These are phyloP conservation scores for Hypoxylon lienhwacheense DNA, from an alignment of 495 filamentous ascomycete species.

Conservation along the genomic window DNA sequence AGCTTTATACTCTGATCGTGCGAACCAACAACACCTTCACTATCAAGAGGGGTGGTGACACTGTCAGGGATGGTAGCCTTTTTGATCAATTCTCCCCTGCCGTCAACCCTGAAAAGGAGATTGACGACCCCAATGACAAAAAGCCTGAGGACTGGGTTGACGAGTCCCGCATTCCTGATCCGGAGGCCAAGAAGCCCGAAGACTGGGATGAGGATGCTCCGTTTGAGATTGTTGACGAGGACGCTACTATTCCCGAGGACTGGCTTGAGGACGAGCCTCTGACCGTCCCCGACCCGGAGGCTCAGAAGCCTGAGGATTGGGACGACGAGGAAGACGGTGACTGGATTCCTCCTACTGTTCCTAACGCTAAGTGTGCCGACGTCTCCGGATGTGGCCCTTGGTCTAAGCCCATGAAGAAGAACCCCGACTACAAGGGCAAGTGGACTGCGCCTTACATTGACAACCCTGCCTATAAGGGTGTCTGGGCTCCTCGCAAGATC, in stretches of 20 bases:
- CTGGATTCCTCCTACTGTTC: conserved; percentile 89
- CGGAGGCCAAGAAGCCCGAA: conserved; percentile 91
- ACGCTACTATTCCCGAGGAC: conserved; percentile 87
- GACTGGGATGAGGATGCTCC: conserved; percentile 99
- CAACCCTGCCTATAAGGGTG: conserved; percentile 98
- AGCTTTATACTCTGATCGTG: conserved; percentile 95
- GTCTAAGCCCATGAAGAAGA: conserved; percentile 89
- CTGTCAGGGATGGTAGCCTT: conserved; percentile 83
- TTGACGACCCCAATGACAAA: conserved; percentile 91
- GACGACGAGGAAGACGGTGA: conserved; percentile 99
- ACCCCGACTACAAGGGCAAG: conserved; percentile 98
- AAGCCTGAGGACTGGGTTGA: conserved; percentile 98
- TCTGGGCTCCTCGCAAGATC: conserved; percentile 94
- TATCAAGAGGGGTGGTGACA: conserved; percentile 85
- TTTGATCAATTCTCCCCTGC: conserved; percentile 91
- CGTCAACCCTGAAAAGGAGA: conserved; percentile 94
- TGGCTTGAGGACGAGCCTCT: conserved; percentile 93
- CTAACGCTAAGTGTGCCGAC: conserved; percentile 95
- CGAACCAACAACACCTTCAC: conserved; percentile 93
- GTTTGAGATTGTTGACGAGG: conserved; percentile 91
- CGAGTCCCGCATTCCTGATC: conserved; percentile 84
- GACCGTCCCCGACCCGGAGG: conserved; percentile 90
- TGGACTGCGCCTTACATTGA: conserved; percentile 93
- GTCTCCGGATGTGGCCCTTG: conserved; percentile 93
- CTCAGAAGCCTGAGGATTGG: conserved; percentile 99